Base-by-base conservation (phyloP, 306 rosid genomes). In the Hippophae gyantsensis region DNA sequence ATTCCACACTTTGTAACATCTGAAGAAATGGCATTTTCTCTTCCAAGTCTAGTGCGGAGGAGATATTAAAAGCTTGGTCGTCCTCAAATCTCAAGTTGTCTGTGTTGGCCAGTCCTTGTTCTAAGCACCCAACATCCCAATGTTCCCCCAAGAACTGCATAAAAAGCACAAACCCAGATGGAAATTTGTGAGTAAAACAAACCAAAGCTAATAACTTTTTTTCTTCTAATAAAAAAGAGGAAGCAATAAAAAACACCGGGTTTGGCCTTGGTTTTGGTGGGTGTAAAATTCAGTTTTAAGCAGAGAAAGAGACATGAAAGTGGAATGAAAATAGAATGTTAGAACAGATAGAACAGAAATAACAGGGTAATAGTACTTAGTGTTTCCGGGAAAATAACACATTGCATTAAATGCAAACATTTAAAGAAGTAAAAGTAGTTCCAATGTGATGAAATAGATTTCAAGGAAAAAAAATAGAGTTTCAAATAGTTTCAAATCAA, bases 11-110 rank as follows among this genome's bases (percentile, higher is more conserved):
- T 43, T 88, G 98, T 47, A 88, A 79, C 95, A 88, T 92, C 60
- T 86, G 88, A 11, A 92, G 89, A 52, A 92, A 86, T 46, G 96
- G 95, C 76, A 88, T 80, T 70, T 60, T 83, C 7, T 85, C 81
- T 25, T 78, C 93, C 48, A 81, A 81, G 42, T 70, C 76, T 47
- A 82, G 60, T 12, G 66, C 56, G 11, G 78, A 63, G 51, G 74
- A 10, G 12, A 32, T 32, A 32, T 64, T 68, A 6, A 79, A 64
- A 57, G 65, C 85, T 43, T 68, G 59, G 55, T 74, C 84, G 13
- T 79, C 85, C 14, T 75, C 78, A 43, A 70, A 59, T 53, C 77
- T 74, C 52, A 80, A 62, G 44, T 49, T 69, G 11, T 73, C 78
- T 47, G 59, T 38, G 62, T 60, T 72, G 57, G 64, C n/a, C 14